Conservation (phyloP, 257 asterid genomes). For the Solanum etuberosum region DNA sequence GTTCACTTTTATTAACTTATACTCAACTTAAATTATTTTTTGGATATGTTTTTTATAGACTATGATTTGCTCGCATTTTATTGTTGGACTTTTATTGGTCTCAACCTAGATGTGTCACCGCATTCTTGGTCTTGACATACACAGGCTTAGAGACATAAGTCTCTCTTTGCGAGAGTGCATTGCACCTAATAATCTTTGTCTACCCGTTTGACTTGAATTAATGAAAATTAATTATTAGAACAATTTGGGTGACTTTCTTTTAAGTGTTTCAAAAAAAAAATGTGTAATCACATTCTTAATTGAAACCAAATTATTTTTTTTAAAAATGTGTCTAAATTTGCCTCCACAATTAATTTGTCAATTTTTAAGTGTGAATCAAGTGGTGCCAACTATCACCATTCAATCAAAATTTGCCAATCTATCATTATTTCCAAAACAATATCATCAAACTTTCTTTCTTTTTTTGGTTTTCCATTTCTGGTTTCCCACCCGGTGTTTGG, state of each 20-base stretch:
- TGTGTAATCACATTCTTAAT: background rate
- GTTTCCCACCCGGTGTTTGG: accelerated
- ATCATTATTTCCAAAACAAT: background rate
- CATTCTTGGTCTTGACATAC: too few species aligned
- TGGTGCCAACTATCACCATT: background rate
- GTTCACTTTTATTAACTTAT: background rate
- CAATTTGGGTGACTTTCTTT: background rate
- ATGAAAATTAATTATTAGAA: background rate
- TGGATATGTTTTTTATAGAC: too few species aligned
- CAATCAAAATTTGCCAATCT: background rate
- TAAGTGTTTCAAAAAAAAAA: too few species aligned
- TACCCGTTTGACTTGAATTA: background rate
- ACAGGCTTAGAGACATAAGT: too few species aligned
- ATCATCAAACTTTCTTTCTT: too few species aligned
- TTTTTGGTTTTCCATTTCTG: too few species aligned
- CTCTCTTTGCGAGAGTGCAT: too few species aligned
- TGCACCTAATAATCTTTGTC: background rate
- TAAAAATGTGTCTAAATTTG: too few species aligned
- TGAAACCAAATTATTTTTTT: background rate
- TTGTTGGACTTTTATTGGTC: too few species aligned
- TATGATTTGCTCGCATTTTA: too few species aligned
- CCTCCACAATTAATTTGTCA: background rate
- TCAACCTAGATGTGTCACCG: too few species aligned
- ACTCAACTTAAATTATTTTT: too few species aligned
- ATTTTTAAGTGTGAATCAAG: background rate